These are phyloP conservation scores for Symbiodinium natans DNA, from an alignment of 73 alveolate species.

Conservation along the genomic window DNA sequence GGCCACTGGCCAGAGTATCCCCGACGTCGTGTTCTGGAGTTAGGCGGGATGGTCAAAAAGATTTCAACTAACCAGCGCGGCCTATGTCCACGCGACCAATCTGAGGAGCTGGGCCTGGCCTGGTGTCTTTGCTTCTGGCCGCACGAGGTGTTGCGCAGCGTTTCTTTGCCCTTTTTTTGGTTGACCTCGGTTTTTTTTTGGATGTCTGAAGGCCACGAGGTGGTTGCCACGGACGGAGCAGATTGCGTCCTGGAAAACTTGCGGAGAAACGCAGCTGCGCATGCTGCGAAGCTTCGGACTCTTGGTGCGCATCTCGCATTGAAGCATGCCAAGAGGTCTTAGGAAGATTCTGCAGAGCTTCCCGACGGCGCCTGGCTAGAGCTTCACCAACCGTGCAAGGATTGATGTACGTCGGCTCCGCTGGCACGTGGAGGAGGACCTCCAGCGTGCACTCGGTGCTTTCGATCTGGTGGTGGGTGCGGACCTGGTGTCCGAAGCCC, in stretches of 20 bases:
- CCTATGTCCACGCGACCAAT: too few relatives aligned
- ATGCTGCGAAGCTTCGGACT: background rate
- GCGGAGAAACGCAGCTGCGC: background rate
- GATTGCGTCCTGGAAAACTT: background rate
- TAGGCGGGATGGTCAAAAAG: background rate
- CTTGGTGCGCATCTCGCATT: background rate
- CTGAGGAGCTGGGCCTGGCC: constrained; percentile 55
- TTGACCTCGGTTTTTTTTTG: too few relatives aligned
- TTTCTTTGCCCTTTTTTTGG: too few relatives aligned
- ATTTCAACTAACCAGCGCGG: too few relatives aligned
- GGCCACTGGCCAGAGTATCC: constrained; percentile 49
- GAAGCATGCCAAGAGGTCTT: too few relatives aligned
- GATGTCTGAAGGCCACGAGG: constrained; percentile 30
- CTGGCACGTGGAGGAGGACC: constrained; percentile 8
- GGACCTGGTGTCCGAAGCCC: background rate
- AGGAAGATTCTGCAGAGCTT: too few relatives aligned
- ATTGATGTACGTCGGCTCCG: constrained; percentile 1
- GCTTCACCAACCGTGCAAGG: background rate
- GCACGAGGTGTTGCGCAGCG: background rate
- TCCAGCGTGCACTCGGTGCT: background rate
- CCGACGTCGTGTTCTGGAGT: constrained; percentile 38
- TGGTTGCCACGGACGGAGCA: constrained; percentile 60
- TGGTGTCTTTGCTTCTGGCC: background rate
- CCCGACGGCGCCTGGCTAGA: too few relatives aligned
- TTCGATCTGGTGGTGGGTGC: constrained; percentile 2